phyloP scores from a whole-genome alignment of 2,329 filamentous ascomycete species.

The Colletotrichum brevisporum region DNA sequence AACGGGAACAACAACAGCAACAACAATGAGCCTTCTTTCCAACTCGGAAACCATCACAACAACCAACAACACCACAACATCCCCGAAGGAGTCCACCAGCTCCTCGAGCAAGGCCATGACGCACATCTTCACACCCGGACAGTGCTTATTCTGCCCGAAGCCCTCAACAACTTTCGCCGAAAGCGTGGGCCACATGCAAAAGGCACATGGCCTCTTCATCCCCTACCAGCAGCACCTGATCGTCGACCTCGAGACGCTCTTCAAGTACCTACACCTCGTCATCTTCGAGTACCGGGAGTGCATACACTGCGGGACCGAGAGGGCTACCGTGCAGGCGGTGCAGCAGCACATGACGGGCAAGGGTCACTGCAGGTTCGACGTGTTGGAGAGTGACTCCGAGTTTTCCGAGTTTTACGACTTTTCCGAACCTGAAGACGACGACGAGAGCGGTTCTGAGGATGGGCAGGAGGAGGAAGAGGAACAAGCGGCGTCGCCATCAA shows the following conservation, averaged over 20 bases:
- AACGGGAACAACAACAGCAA: no score
- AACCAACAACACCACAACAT: no score
- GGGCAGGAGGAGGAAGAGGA: not conserved
- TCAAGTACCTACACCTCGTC: constrained; percentile 63
- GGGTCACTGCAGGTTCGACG: constrained; percentile 61
- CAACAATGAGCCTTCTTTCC: no score
- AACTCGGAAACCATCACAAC: no score
- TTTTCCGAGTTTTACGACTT: constrained; percentile 56
- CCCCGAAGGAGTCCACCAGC: no score
- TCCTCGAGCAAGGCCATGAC: no score
- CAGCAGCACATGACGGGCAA: constrained; percentile 66
- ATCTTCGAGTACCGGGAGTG: constrained; percentile 65
- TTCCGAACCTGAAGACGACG: not conserved
- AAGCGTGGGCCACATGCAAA: constrained; percentile 63
- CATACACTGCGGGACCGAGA: constrained; percentile 61
- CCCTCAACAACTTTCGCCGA: constrained; percentile 47
- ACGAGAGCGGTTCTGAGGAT: constrained; percentile 41
- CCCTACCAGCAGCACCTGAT: constrained; percentile 54
- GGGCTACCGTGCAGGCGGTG: constrained; percentile 57
- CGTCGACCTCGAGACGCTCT: constrained; percentile 61
- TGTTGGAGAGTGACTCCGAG: constrained; percentile 51
- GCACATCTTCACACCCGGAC: constrained; percentile 45
- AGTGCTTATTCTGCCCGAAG: constrained; percentile 61
- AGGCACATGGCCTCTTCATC: constrained; percentile 61
- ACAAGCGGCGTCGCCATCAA: not conserved